Conservation (phyloP, 1,139 yeast species). For the Schwanniomyces etchellsii region DNA sequence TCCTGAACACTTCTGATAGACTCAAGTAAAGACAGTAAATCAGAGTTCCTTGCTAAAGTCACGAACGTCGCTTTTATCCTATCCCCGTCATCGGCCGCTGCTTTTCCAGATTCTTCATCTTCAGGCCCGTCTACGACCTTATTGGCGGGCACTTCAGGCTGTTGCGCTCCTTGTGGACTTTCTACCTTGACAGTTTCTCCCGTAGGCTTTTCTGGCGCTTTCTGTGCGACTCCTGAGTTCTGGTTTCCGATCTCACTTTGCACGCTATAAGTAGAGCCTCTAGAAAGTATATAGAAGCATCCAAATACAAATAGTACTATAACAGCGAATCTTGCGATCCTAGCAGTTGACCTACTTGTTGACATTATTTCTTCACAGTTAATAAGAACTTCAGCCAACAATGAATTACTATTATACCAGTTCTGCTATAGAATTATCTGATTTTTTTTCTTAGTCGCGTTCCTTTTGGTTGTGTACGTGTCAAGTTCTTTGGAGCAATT, state of each 20-base stretch:
- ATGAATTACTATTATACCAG: too few species aligned
- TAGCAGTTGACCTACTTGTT: slow-evolving; percentile 53
- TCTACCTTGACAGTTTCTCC: slow-evolving; percentile 8
- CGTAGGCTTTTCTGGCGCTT: slow-evolving; percentile 4
- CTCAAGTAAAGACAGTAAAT: slow-evolving; percentile 28
- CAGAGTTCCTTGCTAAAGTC: slow-evolving; percentile 38
- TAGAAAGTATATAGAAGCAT: slow-evolving; percentile 56
- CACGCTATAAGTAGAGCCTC: slow-evolving; percentile 46
- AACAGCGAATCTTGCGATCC: slow-evolving; percentile 55
- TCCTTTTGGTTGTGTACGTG: too few species aligned
- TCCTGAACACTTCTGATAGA: slow-evolving; percentile 44
- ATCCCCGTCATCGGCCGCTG: slow-evolving; percentile 9
- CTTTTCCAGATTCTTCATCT: slow-evolving; percentile 3
- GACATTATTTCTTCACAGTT: too few species aligned
- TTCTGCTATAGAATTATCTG: too few species aligned
- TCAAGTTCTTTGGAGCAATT: too few species aligned
- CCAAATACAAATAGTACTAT: slow-evolving; percentile 52
- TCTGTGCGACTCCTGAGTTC: not conserved
- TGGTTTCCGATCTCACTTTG: not conserved
- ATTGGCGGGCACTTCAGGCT: slow-evolving; percentile 6
- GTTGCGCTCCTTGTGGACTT: slow-evolving; percentile 7
- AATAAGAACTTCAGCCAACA: too few species aligned
- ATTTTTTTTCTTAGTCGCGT: too few species aligned
- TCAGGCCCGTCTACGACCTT: slow-evolving; percentile 12
- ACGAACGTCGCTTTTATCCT: slow-evolving; percentile 42